These are phyloP conservation scores for Pulveroboletus sp. DNA, from an alignment of 1,284 basidiomycete genomes.

Conservation along the genomic window DNA sequence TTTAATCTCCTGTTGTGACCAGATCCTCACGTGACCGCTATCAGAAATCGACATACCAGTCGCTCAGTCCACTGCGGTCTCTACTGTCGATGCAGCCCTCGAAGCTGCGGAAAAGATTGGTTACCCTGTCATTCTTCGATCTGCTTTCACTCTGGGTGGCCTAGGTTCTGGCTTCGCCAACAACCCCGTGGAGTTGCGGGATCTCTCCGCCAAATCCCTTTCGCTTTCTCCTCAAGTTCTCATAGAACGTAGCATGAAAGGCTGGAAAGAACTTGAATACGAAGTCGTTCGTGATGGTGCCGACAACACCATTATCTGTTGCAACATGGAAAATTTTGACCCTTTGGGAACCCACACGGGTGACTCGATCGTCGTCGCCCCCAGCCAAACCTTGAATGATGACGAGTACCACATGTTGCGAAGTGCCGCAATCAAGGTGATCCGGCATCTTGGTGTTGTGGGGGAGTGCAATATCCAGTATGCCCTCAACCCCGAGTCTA, in stretches of 20 bases:
- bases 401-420: conserved; percentile 99
- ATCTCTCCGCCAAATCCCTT: conserved; percentile 90
- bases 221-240: conserved; percentile 94
- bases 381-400: conserved; percentile 96
- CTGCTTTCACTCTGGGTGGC: conserved; percentile 97
- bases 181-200: conserved; percentile 92
- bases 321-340: conserved; percentile 99
- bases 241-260: conserved; percentile 98
- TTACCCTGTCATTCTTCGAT: conserved; percentile 97
- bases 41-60: conserved; percentile 97
- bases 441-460: conserved; percentile 96
- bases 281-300: conserved; percentile 98
- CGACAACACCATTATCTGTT: conserved; percentile 95
- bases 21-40: conserved; percentile 1
- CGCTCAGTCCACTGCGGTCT: conserved; percentile 96
- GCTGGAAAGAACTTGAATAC: conserved; percentile 99
- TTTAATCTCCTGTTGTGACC: neutral
- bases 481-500: conserved; percentile 89
- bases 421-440: conserved; percentile 95
- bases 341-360: conserved; percentile 99
- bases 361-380: conserved; percentile 99
- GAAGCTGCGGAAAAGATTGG: conserved; percentile 90
- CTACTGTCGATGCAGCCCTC: conserved; percentile 91
- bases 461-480: conserved; percentile 99
- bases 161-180: conserved; percentile 98